Base-by-base conservation (phyloP, 2,329 filamentous ascomycete species). In the Dactylonectria macrodidyma region DNA sequence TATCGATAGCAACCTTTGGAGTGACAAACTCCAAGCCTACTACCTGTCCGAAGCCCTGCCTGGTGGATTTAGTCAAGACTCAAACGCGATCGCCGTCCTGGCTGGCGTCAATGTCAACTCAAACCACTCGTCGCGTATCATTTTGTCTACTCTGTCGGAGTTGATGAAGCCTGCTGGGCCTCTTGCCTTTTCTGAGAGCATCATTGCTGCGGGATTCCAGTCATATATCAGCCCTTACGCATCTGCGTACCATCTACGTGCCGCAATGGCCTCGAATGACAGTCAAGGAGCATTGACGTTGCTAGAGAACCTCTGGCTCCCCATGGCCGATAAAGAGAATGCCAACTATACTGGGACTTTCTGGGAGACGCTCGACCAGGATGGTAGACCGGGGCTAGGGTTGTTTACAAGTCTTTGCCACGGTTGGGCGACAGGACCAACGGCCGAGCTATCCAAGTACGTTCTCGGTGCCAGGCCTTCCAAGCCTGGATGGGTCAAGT, bases 341-440 rank as follows among this genome's bases (percentile, higher is more conserved):
- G 67, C 62, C 2, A 80, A 79, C 52, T 78, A 78, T 56, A 79
- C 77, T 0, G 73, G 73, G 22, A 69, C 61, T 7, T 79, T 79
- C 70, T 80, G 77, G 77, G 78, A 80, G 66, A 76, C 75, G 0
- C 60, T 79, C 10, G 57, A 73, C 26, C 34, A 59, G 3, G 63
- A 69, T 9, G 78, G 77, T 1, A 59, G 41, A 6, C 77, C 77
- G 1, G 77, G 74, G 1, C 68, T 79, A 3, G 77, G 76, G 0
- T 3, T 69, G 8, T 24, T 36, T 1, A 81, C 79, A 2, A 78
- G 76, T 19, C 64, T 81, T 1, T 81, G 79, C 44, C 79, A 81
- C 56, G 79, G 75, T 1, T 81, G 79, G 79, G 69, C 73, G 1
- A 72, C 79, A 0, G 79, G 76, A 1, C 78, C 79, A 1, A 80